Evolutionary conservation across 2,329 filamentous ascomycete genomes (phyloP), one percentile per base, ranked within the genome.

Genomic region (Ploettnerulaceae sp.): DNA sequence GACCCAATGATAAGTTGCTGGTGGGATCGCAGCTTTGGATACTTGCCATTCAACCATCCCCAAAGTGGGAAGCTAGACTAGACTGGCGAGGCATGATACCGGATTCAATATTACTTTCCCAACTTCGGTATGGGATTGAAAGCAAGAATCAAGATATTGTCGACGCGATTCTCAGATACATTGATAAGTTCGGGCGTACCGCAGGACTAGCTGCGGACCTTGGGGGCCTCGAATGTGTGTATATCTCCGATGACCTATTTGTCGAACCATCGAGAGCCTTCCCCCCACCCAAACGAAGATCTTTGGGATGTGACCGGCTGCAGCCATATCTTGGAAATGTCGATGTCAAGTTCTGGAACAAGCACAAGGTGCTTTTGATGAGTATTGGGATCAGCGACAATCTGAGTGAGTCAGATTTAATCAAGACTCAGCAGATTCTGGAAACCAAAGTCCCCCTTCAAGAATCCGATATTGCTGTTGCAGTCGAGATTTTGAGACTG

Each of bases 401-500:
- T 17, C 57, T 54, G 33, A 47, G 45, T 28, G 45, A 48, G 6
- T 44, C 24, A 18, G 52, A 63, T 17, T 39, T 63, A 11, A 31
- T 61, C 6, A 22, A 49, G 8, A 34, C 60, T 8, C 53, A 59
- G 35, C 31, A n/a, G 4, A 26, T 47, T 21, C 43, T 64, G 24
- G 55, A 55, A 15, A 21, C 26, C 1, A 58, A 56, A 17, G 32
- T 26, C 4, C 22, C 36, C 9, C 52, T 64, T 8, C 36, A 41
- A 1, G 51, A 57, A 6, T 31, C 45, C 1, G 60, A 62, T 28
- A 24, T 56, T 3, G 40, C 26, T 11, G 52, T 61, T 18, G 53
- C 61, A 3, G 42, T 61, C 11, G 57, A 59, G 43, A 49, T 60
- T n/a, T 42, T 62, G 11, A 47, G 42, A 1, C 14, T 59, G 9